Evolutionary conservation across 148 eudicot genomes (phyloP).

Genomic region (Spergularia bocconei): DNA sequence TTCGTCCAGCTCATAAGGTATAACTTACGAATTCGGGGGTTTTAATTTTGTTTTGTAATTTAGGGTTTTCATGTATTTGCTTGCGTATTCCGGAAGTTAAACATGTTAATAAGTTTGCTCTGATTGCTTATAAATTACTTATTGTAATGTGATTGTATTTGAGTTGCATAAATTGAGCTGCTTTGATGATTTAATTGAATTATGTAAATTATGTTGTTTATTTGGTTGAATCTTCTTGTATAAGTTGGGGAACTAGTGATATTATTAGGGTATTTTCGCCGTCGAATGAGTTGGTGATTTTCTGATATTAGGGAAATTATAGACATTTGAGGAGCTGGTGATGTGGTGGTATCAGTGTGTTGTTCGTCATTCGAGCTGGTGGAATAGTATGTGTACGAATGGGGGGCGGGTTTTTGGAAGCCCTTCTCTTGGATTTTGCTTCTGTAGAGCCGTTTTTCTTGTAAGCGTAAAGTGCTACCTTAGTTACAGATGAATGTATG

Average conservation of each 20-base stretch:
- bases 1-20: constrained; percentile 50
- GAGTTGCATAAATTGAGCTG: background rate
- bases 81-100: too few species aligned
- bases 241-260: background rate
- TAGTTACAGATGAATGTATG: background rate
- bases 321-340: too few species aligned
- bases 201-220: background rate
- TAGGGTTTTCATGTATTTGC: background rate
- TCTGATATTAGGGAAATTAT: too few species aligned
- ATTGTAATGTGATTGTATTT: background rate
- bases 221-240: background rate
- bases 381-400: background rate
- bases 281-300: too few species aligned
- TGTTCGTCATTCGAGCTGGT: background rate
- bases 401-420: too few species aligned
- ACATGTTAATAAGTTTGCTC: too few species aligned
- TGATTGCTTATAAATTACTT: too few species aligned
- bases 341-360: background rate
- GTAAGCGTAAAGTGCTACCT: too few species aligned
- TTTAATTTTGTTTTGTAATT: background rate
- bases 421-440: too few species aligned
- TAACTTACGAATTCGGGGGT: background rate
- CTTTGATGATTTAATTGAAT: background rate
- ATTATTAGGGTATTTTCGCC: background rate
- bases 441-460: too few species aligned